Evolutionary conservation across 2,329 filamentous ascomycete species (phyloP), one percentile per base, ranked within the genome.

Genomic region (Cephalotrichum gorgonifer): DNA sequence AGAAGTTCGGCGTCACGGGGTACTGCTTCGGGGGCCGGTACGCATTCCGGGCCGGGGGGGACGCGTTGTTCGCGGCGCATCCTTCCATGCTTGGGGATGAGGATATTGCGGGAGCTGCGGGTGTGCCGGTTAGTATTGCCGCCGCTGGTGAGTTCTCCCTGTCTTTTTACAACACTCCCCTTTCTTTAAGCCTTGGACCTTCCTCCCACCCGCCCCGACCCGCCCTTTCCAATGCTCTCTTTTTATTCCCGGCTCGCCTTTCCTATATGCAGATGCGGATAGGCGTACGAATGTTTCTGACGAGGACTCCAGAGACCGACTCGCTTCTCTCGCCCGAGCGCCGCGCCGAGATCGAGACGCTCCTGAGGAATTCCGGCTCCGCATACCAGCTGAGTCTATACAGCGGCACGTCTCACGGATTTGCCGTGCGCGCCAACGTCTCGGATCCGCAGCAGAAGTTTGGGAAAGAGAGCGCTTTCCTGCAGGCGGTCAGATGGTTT

Each of bases 381-480:
- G 66, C 80, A 7, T 91, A 82, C 65, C 82, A 88, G 62, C 75
- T 89, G 51, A 79, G 73, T 53, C 64, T 91, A 39, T 91, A 82
- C 70, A 77, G 78, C 15, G 78, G 77, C 33, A 82, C 85, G 6
- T 62, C 68, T 52, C 87, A 93, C 60, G 87, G 87, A 0, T 93
- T 91, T 57, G 82, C 80, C 15, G 82, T 88, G 7, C 75, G 86
- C 31, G 78, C 71, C 4, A 81, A 91, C 57, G 50, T 74, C 26
- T 67, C 66, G 3, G 66, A 73, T 50, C 66, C 67, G 20, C 55
- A 59, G 50, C 66, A 78, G 59, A 79, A 75, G 64, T 90, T 80
- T 61, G 85, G 81, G 28, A 90, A 90, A 73, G 85, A 91, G 67
- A 75, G 81, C 61, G 86, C 87, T 1, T 90, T 90, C 62, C 66